Base-by-base conservation (phyloP, 148 eudicot species). In the Simmondsia chinensis region DNA sequence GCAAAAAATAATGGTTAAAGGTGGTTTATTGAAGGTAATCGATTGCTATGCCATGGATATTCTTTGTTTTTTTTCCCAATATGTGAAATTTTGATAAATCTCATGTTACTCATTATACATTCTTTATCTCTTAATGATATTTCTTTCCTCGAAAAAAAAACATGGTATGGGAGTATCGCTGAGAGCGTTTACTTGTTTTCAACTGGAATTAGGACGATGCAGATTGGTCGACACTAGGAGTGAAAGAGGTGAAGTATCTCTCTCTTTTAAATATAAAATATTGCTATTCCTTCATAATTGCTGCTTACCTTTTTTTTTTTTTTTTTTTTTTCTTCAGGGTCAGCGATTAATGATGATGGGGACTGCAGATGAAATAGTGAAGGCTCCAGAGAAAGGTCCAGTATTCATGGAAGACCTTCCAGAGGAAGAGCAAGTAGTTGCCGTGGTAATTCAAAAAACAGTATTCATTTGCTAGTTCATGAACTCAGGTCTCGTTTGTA, bases 271-370 rank as follows among this genome's bases (percentile, higher is more conserved):
- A 38, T 32, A 7, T 27, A 25, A 3, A 14, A 31, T 23, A 9
- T 31, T 44, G 24, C 20, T 39, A 18, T 33, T 46, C 12, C n/a
- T 21, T 65, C 39, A 20, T 26, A 36, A n/a, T 45, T 26, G 15
- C 48, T 57, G 34, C 29, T 52, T 16, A 43, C 4, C 31, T 5
- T 34, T 37, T 21, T 25, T 49, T 32, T 14, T 10, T 58, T 56
- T 22, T 21, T 25, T 49, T 32, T 14, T 10, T 58, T 56, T 22
- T 43, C 17, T 57, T 12, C 52, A 91, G 97, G 97, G 97, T 66
- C 97, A 91, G 62, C 74, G 77, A 39, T 58, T 91, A 58, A 91
- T 91, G 97, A 91, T 91, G 97, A 85, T 91, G 97, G 97, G 97
- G 64, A 91, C 95, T 59, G 95, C 95, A 5, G 97, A 91, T 65